Evolutionary conservation across 768 basidiomycete genomes (phyloP), one percentile per base, ranked within the genome.

Genomic region (Guyanaporus albipodus): DNA sequence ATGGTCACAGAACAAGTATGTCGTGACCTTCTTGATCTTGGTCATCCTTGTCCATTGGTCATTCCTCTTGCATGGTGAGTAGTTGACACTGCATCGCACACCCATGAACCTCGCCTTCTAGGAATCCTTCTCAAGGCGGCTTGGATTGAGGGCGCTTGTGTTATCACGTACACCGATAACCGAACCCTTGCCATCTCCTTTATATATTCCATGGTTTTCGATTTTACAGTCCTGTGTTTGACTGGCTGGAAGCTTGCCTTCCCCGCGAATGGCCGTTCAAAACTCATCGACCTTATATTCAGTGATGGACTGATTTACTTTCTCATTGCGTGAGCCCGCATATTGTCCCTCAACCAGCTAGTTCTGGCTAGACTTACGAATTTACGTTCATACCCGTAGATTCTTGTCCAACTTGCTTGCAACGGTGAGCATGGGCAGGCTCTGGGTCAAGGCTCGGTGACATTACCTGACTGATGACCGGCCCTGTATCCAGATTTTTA

Each of bases 201-300:
- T 65, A 83, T 87, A 53, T 87, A 87, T 57, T 77, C 81, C 38
- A 87, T 87, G 85, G 66, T 67, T 18, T 85, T 86, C 58, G 85
- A 87, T 66, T 72, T 87, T 50, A 59, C 69, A 14, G 82, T 87
- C 40, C 63, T 87, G 24, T 68, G 67, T 37, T 68, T 87, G 40
- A 84, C 82, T 21, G 79, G 73, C 10, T 77, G 69, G 64, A 87
- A 87, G 54, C 74, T 87, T 17, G 56, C 76, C 8, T 70, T 73
- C 53, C 64, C 66, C 21, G 54, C 71, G 17, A 70, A 64, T 37
- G 76, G 77, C 27, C 79, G 80, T 17, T 73, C 72, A 26, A 76
- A 73, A 29, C 77, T 87, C 18, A 76, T 83, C 38, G 73, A 66
- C 38, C 75, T 87, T 42, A 78, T 87, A 49, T 86, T 87, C 63